Evolutionary conservation across 495 filamentous ascomycete species (phyloP), one percentile per base, ranked within the genome.

Genomic region (Pyrenula aspistea): DNA sequence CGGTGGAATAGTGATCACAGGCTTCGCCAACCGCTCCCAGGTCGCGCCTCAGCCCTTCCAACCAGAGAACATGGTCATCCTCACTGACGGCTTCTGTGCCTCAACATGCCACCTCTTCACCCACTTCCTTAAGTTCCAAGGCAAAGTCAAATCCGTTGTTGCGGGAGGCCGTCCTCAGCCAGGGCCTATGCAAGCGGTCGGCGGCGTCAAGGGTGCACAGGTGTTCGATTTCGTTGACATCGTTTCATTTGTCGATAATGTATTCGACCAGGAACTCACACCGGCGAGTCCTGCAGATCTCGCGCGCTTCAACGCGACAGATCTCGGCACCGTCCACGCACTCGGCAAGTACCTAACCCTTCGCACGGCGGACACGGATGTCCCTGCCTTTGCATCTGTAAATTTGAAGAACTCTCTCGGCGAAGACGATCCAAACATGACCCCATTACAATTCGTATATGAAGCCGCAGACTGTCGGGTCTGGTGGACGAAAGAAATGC

Each of bases 21-120:
- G 74, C 1, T 75, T 70, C 56, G 71, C 68, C 54, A 25, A 42
- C 10, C 54, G 8, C 56, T 67, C 47, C 2, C 62, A 68, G 48
- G 60, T 57, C 22, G 54, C 67, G 22, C 60, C 66, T 2, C 31
- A 42, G 31, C 70, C 71, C 3, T 85, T 73, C 58, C 54, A 71
- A 2, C 67, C 77, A 1, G 68, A 77, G 21, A 65, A 83, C 57
- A 80, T 84, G 48, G 65, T 80, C 25, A 60, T 81, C 1, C 66
- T 70, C 36, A 75, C 75, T 24, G 83, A 87, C 63, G 83, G 84
- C 50, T 75, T 76, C 60, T 88, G 84, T 67, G 78, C 76, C 24
- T 84, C 79, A 1, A 83, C 82, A 1, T 88, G 84, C 68, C 76
- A 78, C 3, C 66, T 84, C 59, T 81, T 85, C 66, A 67, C 68